These are phyloP conservation scores for Aspergillus pseudoglaucus DNA, from an alignment of 2,329 filamentous ascomycete species.

Conservation along the genomic window DNA sequence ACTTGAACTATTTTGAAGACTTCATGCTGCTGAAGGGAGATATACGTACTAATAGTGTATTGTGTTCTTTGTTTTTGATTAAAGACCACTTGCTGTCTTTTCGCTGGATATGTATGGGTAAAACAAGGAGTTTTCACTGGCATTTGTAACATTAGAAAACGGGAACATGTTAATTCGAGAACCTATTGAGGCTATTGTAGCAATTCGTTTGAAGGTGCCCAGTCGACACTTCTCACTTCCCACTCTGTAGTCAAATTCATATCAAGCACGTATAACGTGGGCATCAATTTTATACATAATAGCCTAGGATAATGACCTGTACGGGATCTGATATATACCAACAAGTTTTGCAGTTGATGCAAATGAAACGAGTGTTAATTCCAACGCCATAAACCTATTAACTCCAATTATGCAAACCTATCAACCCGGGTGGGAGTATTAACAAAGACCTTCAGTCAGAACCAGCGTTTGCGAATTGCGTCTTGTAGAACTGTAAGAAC, in stretches of 20 bases:
- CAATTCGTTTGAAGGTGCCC: too few species aligned
- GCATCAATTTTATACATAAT: too few species aligned
- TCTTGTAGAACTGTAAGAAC: conserved; percentile 32
- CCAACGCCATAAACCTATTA: neutral
- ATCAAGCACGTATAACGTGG: too few species aligned
- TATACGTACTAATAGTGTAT: neutral
- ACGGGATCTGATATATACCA: neutral
- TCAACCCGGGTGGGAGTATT: neutral
- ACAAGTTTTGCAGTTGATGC: neutral
- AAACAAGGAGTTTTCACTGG: neutral
- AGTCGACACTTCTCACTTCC: too few species aligned
- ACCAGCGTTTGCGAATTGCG: conserved; percentile 29
- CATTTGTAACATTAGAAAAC: neutral
- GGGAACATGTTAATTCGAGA: too few species aligned
- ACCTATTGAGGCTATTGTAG: too few species aligned
- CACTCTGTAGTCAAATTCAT: too few species aligned
- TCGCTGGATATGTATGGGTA: neutral
- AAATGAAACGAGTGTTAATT: neutral
- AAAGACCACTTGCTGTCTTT: neutral
- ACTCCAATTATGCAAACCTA: conserved; percentile 1
- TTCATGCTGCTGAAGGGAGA: too few species aligned
- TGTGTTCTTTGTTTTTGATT: neutral
- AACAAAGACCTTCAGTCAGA: conserved; percentile 17
- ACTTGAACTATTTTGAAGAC: too few species aligned
- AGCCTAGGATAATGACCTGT: neutral